Conservation (phyloP, 306 rosid genomes). For the Castanospermum australe region DNA sequence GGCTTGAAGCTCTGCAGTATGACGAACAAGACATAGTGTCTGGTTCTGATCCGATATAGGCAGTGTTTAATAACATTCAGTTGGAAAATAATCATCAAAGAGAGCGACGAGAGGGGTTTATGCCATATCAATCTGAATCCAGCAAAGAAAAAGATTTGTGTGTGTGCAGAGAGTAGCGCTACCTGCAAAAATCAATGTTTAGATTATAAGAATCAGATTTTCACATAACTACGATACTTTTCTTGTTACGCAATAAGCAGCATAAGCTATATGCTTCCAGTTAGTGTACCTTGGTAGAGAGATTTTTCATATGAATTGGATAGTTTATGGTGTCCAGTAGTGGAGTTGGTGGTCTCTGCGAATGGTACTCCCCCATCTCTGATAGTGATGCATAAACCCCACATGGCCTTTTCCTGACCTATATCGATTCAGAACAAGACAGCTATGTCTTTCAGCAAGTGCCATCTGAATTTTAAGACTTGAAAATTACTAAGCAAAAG, state of each 20-base stretch:
- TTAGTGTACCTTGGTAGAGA: slow-evolving; percentile 64
- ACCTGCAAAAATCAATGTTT: slow-evolving; percentile 51
- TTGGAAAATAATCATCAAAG: too few species aligned
- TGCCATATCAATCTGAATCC: too few species aligned
- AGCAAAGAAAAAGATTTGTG: too few species aligned
- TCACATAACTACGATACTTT: slow-evolving; percentile 2
- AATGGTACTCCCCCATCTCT: slow-evolving; percentile 59
- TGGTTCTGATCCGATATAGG: too few species aligned
- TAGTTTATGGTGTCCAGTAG: slow-evolving; percentile 83
- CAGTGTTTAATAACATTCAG: too few species aligned
- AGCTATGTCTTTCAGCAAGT: slow-evolving; percentile 31
- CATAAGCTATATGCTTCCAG: background rate
- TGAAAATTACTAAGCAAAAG: slow-evolving; percentile 10
- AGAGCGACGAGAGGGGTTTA: too few species aligned
- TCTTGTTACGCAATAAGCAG: background rate
- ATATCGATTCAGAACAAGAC: slow-evolving; percentile 29
- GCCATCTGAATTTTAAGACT: background rate
- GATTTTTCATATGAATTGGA: slow-evolving; percentile 95
- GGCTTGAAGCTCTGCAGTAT: too few species aligned
- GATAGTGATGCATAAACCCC: slow-evolving; percentile 70
- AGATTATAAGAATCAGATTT: background rate
- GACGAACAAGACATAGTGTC: too few species aligned
- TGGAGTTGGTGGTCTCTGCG: slow-evolving; percentile 84
- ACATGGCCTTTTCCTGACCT: slow-evolving; percentile 59
- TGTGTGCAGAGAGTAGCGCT: slow-evolving; percentile 73